phyloP scores from a whole-genome alignment of 2,329 filamentous ascomycete genomes.

The Myriosclerotinia curreyana region DNA sequence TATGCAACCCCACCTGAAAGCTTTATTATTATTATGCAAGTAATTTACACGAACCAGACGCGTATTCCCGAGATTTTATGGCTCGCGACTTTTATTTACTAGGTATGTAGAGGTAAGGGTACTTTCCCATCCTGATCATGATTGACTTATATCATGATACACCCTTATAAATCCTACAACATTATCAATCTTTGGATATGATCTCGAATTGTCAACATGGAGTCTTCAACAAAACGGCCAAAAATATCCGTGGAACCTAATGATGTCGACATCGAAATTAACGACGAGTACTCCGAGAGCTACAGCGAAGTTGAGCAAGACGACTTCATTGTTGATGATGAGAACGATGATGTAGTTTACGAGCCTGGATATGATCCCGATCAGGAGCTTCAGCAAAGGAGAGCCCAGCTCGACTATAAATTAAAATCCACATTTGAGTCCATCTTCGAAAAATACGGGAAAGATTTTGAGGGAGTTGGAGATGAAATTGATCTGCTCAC shows the following conservation, averaged over 20 bases:
- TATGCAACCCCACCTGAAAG: too few species aligned
- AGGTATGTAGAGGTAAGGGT: too few species aligned
- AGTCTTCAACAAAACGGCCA: constrained; percentile 58
- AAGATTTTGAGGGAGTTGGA: constrained; percentile 76
- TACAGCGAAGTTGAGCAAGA: constrained; percentile 25
- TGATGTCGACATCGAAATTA: constrained; percentile 26
- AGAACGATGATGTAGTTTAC: constrained; percentile 23
- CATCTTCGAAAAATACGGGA: constrained; percentile 86
- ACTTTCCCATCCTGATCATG: neutral
- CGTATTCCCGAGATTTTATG: neutral
- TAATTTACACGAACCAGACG: constrained; percentile 19
- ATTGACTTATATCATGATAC: neutral
- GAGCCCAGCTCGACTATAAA: constrained; percentile 64
- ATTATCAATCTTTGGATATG: neutral
- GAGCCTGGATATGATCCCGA: constrained; percentile 48
- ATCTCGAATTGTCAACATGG: constrained; percentile 45
- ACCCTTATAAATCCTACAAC: neutral
- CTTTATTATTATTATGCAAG: too few species aligned
- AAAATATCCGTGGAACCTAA: constrained; percentile 47
- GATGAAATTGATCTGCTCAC: constrained; percentile 87
- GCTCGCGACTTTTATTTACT: neutral
- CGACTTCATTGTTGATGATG: constrained; percentile 22
- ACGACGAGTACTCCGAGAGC: constrained; percentile 24
- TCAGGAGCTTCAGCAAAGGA: constrained; percentile 57
- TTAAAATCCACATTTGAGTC: constrained; percentile 82